Conservation (phyloP, 306 rosid species). For the Citrullus mucosospermus region DNA sequence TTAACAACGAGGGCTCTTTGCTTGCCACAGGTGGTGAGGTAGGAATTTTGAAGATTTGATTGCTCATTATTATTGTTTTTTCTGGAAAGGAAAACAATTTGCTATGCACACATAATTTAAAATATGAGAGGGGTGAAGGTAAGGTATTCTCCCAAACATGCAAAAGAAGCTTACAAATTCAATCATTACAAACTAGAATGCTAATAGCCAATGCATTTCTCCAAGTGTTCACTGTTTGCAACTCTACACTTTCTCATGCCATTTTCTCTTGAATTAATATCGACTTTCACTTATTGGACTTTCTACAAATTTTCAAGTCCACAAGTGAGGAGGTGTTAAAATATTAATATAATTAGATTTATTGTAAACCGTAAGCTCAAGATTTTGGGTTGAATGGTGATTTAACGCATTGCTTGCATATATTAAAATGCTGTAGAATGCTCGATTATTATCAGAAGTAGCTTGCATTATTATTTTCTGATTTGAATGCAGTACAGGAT, state of each 20-base stretch:
- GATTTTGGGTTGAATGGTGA: background rate
- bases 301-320: background rate
- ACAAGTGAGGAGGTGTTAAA: background rate
- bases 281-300: background rate
- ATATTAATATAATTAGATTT: no score
- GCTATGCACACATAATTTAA: background rate
- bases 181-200: background rate
- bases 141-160: background rate
- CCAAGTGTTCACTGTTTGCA: background rate
- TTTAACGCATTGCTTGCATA: background rate
- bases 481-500: slow-evolving; percentile 80
- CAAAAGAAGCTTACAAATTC: background rate
- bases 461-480: slow-evolving; percentile 21
- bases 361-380: no score
- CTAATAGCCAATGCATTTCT: background rate
- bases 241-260: background rate
- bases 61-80: background rate
- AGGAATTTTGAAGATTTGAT: slow-evolving; percentile 15
- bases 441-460: background rate
- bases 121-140: background rate
- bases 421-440: background rate
- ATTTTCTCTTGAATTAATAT: background rate
- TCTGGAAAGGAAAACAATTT: background rate
- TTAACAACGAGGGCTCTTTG: slow-evolving; percentile 52
- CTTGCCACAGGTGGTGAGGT: slow-evolving; percentile 93